Evolutionary conservation across 2,329 filamentous ascomycete species (phyloP).

Genomic region (Alternaria consortialis): DNA sequence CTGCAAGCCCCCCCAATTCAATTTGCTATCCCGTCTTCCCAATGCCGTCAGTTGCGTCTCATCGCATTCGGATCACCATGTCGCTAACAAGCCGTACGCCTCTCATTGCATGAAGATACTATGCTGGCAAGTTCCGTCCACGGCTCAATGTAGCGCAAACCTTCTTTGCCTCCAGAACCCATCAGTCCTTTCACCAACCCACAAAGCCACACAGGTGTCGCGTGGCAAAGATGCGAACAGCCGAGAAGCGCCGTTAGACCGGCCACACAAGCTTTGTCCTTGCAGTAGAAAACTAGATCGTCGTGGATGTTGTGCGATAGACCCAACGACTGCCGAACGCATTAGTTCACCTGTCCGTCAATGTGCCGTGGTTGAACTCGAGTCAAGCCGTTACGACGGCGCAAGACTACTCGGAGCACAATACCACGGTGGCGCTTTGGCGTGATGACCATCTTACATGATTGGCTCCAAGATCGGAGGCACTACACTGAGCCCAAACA

Average conservation of each 20-base stretch:
- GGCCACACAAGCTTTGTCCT: background rate
- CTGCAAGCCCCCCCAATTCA: background rate
- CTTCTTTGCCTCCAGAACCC: background rate
- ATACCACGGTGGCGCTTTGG: background rate
- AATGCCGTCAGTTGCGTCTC: background rate
- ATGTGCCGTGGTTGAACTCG: background rate
- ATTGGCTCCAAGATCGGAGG: background rate
- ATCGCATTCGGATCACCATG: background rate
- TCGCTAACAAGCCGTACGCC: background rate
- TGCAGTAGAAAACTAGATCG: background rate
- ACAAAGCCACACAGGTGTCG: background rate
- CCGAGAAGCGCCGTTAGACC: background rate
- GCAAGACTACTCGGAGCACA: background rate
- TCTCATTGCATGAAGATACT: too few relatives aligned
- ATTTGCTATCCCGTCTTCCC: background rate
- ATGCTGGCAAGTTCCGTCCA: background rate
- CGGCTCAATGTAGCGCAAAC: background rate
- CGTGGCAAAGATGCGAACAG: background rate
- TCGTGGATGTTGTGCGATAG: background rate
- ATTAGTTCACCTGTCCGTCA: background rate
- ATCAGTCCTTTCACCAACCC: background rate
- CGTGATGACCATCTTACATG: background rate
- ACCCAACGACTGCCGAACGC: background rate
- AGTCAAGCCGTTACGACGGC: constrained; percentile 5
- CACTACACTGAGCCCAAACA: constrained; percentile 4